Evolutionary conservation across 306 rosid genomes (phyloP), one percentile per base, ranked within the genome.

Genomic region (Cyclanthera cordifolia): DNA sequence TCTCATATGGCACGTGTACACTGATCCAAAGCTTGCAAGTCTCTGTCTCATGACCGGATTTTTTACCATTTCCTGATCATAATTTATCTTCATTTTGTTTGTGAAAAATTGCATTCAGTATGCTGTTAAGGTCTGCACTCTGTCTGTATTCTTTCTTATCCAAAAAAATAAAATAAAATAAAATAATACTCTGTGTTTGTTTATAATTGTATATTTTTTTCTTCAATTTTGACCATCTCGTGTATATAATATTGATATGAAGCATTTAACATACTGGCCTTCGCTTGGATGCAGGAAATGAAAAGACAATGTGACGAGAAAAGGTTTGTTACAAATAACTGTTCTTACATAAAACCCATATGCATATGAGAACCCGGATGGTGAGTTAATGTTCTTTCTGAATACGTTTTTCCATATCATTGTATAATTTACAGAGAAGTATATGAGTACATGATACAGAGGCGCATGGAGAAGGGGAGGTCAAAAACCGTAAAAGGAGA

Each of bases 301-400:
- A 94, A 94, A 82, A 88, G 82, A 34, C 99, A 85, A 77, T 94
- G 99, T 51, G 96, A 94, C 57, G 96, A 94, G 73, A 94, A 94
- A 82, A 90, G 99, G 99, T 92, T 60, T 32, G 78, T 60, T 32
- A 77, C 73, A 66, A 51, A 55, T 73, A 24, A 70, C 1, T 27
- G 8, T 50, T 60, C 41, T 45, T 5, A 27, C n/a, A n/a, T n/a
- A n/a, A 12, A 41, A 25, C 39, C 13, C 50, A n/a, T n/a, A 51
- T 34, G 21, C 75, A 61, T 53, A 53, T 13, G 1, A 12, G 15
- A 70, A 49, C 57, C 13, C 75, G 59, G 53, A 11, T 72, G 12
- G 34, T 47, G 41, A 47, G 17, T 48, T 60, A 63, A 43, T 49
- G 32, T 45, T 59, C 54, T 43, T 59, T 51, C 53, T 66, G 56